Percentiles rank a stretch among this genome's conserved stretches.
Evolutionary conservation across 768 basidiomycete species (phyloP).

Genomic region (Chiua virens): DNA sequence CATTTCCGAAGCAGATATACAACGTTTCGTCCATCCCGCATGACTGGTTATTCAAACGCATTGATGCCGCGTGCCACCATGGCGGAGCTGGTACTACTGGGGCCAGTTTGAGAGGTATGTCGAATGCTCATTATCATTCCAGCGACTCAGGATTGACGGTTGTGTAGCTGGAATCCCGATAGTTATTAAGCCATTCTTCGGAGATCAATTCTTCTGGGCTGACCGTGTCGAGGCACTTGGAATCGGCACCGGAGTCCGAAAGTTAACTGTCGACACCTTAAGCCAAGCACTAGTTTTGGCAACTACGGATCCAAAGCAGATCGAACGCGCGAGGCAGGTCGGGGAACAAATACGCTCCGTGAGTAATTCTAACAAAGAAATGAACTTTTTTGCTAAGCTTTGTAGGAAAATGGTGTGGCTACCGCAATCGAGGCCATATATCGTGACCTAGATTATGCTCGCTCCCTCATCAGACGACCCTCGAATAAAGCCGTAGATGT

Average conservation of each 20-base stretch:
- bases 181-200: conserved; percentile 96
- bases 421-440: conserved; percentile 95
- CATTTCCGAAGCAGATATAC: conserved; percentile 78
- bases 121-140: background rate
- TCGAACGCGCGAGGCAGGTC: conserved; percentile 76
- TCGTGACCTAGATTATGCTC: conserved; percentile 93
- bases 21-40: conserved; percentile 86
- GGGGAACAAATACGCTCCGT: conserved; percentile 89
- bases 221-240: conserved; percentile 97
- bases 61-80: conserved; percentile 98
- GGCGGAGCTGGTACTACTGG: conserved; percentile 97
- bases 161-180: conserved; percentile 84
- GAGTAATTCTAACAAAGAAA: conserved; percentile 17
- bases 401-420: conserved; percentile 90
- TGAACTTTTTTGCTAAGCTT: conserved; percentile 1
- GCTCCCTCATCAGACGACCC: conserved; percentile 73
- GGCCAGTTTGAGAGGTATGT: conserved; percentile 84
- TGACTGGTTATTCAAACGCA: conserved; percentile 92
- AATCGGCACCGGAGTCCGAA: conserved; percentile 84
- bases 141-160: conserved; percentile 2
- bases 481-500: conserved; percentile 25
- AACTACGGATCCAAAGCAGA: conserved; percentile 87
- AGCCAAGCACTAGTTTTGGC: conserved; percentile 78
- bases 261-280: conserved; percentile 77
- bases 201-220: conserved; percentile 97